A percentile compares a stretch with the other conserved stretches of the same genome.
phyloP scores from a whole-genome alignment of 176 grass and related monocot genomes.

The Hordeum vulgare region DNA sequence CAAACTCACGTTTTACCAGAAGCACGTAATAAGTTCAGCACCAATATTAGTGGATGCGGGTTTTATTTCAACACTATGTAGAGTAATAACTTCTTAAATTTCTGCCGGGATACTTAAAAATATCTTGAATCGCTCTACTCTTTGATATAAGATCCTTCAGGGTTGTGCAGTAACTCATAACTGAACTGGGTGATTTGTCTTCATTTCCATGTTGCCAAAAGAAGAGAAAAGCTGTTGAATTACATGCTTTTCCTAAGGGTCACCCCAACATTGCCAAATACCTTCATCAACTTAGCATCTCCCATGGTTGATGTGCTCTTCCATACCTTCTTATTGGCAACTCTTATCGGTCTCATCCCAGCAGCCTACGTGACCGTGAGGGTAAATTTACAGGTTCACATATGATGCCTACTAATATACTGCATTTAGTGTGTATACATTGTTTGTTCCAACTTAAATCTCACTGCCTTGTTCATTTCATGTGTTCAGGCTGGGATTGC shows the following conservation, averaged over 20 bases:
- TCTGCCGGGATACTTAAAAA: no score
- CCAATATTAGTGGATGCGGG: no score
- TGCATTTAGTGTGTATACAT: neutral
- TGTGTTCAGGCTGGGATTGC: no score
- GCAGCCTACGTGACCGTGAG: no score
- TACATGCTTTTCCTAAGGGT: constrained; percentile 96
- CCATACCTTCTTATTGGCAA: constrained; percentile 80
- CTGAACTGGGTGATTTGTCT: no score
- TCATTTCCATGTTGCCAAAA: no score
- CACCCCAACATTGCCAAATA: constrained; percentile 95
- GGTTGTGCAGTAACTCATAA: no score
- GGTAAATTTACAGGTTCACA: constrained; percentile 36
- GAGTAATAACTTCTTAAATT: no score
- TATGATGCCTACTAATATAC: neutral
- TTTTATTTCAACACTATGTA: no score
- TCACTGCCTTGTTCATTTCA: neutral
- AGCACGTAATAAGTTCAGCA: constrained; percentile 66
- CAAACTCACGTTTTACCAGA: constrained; percentile 87
- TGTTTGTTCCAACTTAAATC: neutral
- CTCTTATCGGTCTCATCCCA: constrained; percentile 88
- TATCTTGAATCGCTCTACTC: no score
- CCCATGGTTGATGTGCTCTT: constrained; percentile 96
- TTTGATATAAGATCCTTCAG: no score
- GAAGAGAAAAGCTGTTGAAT: no score
- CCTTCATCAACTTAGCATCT: constrained; percentile 97